Conservation (phyloP, 1,284 basidiomycete species). For the Cryptococcus floricola region DNA sequence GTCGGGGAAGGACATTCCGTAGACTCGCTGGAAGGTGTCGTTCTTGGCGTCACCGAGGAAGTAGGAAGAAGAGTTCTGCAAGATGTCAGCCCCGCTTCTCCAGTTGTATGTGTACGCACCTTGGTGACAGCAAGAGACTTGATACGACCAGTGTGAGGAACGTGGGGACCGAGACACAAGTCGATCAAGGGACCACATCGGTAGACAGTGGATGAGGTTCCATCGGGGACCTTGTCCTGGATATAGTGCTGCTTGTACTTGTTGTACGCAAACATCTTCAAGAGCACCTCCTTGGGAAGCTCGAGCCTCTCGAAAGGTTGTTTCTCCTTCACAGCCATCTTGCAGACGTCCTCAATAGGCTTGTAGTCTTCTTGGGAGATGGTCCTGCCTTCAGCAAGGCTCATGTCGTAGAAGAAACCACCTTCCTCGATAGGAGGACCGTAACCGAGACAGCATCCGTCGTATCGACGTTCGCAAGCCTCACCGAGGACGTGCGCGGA, state of each 20-base stretch:
- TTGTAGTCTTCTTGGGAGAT: slow-evolving; percentile 81
- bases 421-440: slow-evolving; percentile 92
- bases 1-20: slow-evolving; percentile 99
- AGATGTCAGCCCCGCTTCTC: neutral
- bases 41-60: slow-evolving; percentile 94
- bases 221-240: slow-evolving; percentile 91
- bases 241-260: slow-evolving; percentile 98
- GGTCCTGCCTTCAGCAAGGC: slow-evolving; percentile 55
- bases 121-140: slow-evolving; percentile 95
- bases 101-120: slow-evolving; percentile 49
- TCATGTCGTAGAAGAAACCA: slow-evolving; percentile 99
- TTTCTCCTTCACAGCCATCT: slow-evolving; percentile 89
- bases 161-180: slow-evolving; percentile 93
- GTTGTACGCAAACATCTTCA: slow-evolving; percentile 99
- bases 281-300: slow-evolving; percentile 85
- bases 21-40: slow-evolving; percentile 93
- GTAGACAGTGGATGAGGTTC: slow-evolving; percentile 95
- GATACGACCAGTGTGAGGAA: slow-evolving; percentile 95
- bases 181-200: slow-evolving; percentile 99
- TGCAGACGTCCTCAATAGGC: slow-evolving; percentile 81
- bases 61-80: slow-evolving; percentile 92
- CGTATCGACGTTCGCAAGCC: slow-evolving; percentile 84
- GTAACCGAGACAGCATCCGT: slow-evolving; percentile 95
- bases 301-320: slow-evolving; percentile 95
- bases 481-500: slow-evolving; percentile 99